These are phyloP conservation scores for Agroathelia rolfsii DNA, from an alignment of 1,284 basidiomycete genomes.

Conservation along the genomic window DNA sequence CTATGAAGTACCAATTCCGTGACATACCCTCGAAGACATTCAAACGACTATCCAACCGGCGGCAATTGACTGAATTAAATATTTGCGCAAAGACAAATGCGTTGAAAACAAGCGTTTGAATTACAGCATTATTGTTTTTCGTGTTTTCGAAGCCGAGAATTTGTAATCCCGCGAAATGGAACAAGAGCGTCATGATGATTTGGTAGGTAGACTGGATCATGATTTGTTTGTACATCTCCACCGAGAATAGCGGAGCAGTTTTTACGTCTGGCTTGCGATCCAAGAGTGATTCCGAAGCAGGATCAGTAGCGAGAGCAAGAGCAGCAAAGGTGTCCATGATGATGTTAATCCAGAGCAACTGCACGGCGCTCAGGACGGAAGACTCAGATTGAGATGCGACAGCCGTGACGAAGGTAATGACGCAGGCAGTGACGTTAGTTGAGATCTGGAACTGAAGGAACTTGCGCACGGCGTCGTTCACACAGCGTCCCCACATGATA, in stretches of 20 bases:
- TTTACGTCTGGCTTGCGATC: conserved; percentile 88
- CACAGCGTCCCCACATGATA: conserved; percentile 98
- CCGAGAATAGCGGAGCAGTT: conserved; percentile 80
- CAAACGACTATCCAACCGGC: conserved; percentile 75
- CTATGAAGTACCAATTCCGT: conserved; percentile 80
- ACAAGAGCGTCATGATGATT: conserved; percentile 73
- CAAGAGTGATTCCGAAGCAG: conserved; percentile 73
- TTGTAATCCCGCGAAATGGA: conserved; percentile 75
- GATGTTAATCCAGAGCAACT: conserved; percentile 94
- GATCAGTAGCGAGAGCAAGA: conserved; percentile 93
- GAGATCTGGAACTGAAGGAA: conserved; percentile 98
- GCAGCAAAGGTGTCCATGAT: conserved; percentile 99
- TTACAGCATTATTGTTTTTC: conserved; percentile 36
- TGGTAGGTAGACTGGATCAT: conserved; percentile 86
- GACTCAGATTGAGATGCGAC: conserved; percentile 69
- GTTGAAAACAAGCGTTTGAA: conserved; percentile 92
- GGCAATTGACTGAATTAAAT: conserved; percentile 89
- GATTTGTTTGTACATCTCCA: conserved; percentile 95
- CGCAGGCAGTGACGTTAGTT: conserved; percentile 91
- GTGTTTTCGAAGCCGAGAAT: conserved; percentile 59
- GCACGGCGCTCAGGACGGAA: conserved; percentile 90
- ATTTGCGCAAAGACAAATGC: conserved; percentile 95
- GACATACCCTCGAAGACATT: conserved; percentile 86
- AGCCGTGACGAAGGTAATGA: conserved; percentile 89
- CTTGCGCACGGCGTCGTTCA: conserved; percentile 95